Percentiles rank a stretch among this genome's conserved stretches.
Conservation (phyloP, 768 basidiomycete genomes). For the Phylloporus sp. region DNA sequence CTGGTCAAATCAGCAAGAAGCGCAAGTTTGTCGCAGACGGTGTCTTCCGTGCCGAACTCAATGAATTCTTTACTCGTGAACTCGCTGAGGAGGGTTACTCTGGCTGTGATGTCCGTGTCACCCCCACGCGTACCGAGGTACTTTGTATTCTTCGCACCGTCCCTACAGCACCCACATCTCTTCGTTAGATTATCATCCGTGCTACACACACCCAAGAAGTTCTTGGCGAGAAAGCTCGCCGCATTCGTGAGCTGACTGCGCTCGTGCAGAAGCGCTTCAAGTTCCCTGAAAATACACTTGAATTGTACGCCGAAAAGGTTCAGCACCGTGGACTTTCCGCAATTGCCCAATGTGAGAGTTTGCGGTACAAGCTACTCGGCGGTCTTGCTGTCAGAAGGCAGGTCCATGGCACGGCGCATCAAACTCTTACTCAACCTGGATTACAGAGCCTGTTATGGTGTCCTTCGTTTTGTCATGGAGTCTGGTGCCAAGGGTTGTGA, state of each 20-base stretch:
- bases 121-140: constrained; percentile 97
- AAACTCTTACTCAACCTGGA: background rate
- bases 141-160: background rate
- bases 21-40: constrained; percentile 98
- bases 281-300: constrained; percentile 98
- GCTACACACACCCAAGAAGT: constrained; percentile 99
- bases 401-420: constrained; percentile 21
- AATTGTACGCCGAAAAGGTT: constrained; percentile 99
- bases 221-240: constrained; percentile 97
- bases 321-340: constrained; percentile 97
- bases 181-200: constrained; percentile 89
- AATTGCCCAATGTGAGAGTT: constrained; percentile 96
- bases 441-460: constrained; percentile 93
- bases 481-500: constrained; percentile 99
- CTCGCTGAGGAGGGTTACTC: constrained; percentile 99
- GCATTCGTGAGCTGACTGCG: constrained; percentile 96
- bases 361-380: constrained; percentile 98
- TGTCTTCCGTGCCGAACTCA: constrained; percentile 98
- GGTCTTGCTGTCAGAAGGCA: constrained; percentile 98
- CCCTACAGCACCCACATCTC: background rate
- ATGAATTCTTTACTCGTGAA: constrained; percentile 98
- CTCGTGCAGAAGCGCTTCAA: constrained; percentile 99
- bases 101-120: constrained; percentile 99
- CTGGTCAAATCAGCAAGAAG: constrained; percentile 92
- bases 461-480: constrained; percentile 99